Evolutionary conservation across 805 yeast genomes (phyloP).

Genomic region (Cyberlindnera misumaiensis): DNA sequence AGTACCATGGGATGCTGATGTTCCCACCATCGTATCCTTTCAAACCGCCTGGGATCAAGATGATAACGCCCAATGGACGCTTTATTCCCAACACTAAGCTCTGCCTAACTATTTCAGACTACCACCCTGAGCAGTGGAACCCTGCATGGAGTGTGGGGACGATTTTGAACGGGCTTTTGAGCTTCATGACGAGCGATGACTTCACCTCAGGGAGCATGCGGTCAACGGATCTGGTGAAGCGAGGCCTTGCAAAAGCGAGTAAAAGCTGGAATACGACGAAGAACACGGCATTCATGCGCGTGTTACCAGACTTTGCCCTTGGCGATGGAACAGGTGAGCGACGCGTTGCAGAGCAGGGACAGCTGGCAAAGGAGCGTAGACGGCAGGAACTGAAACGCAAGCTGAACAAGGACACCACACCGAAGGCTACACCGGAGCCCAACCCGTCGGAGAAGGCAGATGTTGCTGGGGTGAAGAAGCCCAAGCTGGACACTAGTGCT

Average conservation of each 20-base stretch:
- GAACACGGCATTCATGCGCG: not conserved
- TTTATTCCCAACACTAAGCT: constrained; percentile 69
- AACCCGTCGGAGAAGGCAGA: not conserved
- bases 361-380: constrained; percentile 1
- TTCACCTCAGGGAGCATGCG: constrained; percentile 74
- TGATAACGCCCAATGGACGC: constrained; percentile 86
- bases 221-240: constrained; percentile 50
- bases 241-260: constrained; percentile 47
- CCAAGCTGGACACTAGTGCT: constrained; percentile 1
- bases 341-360: not conserved
- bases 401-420: constrained; percentile 1
- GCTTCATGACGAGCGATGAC: constrained; percentile 87
- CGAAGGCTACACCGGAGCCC: not conserved
- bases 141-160: constrained; percentile 93
- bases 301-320: not conserved
- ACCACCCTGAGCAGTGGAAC: constrained; percentile 91
- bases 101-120: constrained; percentile 85
- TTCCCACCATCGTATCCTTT: constrained; percentile 84
- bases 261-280: constrained; percentile 23
- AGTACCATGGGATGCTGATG: constrained; percentile 76
- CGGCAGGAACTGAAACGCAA: not conserved
- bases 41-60: constrained; percentile 80
- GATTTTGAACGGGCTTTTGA: constrained; percentile 74
- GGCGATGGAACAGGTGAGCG: not conserved
- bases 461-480: not conserved